phyloP scores from a whole-genome alignment of 2,329 filamentous ascomycete genomes.

The Onygenales sp. region DNA sequence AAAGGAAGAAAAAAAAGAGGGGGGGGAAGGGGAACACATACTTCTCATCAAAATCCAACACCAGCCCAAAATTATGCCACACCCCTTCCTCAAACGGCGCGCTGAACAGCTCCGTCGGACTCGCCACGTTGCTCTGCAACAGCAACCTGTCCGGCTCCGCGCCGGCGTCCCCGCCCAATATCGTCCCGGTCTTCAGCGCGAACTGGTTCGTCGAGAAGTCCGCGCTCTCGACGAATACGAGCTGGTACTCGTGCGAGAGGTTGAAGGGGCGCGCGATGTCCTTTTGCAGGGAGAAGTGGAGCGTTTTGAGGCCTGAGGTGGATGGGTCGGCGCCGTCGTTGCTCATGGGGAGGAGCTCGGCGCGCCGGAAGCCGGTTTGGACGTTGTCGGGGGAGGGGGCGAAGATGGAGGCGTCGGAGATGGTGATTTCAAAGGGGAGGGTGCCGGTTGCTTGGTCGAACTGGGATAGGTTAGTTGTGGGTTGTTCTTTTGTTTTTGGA shows the following conservation, averaged over 20 bases:
- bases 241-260: conserved; percentile 52
- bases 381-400: conserved; percentile 27
- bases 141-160: not conserved
- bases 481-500: not conserved
- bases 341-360: conserved; percentile 42
- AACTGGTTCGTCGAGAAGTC: conserved; percentile 45
- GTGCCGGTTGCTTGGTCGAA: conserved; percentile 36
- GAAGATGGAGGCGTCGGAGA: conserved; percentile 53
- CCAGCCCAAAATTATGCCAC: conserved; percentile 56
- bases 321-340: conserved; percentile 28
- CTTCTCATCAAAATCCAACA: conserved; percentile 48
- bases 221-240: conserved; percentile 41
- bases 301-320: conserved; percentile 47
- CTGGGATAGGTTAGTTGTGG: conserved; percentile 15
- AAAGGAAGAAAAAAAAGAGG: not conserved
- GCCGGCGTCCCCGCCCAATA: conserved; percentile 28
- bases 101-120: conserved; percentile 41
- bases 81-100: conserved; percentile 19
- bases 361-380: conserved; percentile 53
- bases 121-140: conserved; percentile 13
- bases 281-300: conserved; percentile 52
- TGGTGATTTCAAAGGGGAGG: conserved; percentile 45
- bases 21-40: conserved; percentile 21
- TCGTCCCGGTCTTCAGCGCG: conserved; percentile 46
- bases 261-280: conserved; percentile 46